Conservation (phyloP, 1,284 basidiomycete genomes). For the Puccinia horiana region DNA sequence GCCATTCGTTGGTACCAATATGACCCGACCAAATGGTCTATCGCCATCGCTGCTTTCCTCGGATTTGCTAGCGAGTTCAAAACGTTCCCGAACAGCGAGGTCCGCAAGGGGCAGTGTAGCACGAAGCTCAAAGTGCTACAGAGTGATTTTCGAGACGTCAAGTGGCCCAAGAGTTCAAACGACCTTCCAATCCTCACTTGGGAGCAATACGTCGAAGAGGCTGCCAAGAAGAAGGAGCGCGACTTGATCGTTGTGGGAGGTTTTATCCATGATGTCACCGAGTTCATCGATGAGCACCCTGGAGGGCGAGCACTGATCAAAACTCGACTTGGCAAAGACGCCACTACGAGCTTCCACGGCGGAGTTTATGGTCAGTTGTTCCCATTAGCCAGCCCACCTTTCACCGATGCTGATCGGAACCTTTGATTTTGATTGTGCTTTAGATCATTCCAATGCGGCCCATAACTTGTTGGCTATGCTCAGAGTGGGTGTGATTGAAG, state of each 20-base stretch:
- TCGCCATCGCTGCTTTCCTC: slow-evolving; percentile 67
- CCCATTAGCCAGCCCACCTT: background rate
- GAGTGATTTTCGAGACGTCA: slow-evolving; percentile 69
- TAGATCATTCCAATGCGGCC: slow-evolving; percentile 92
- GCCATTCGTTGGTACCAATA: slow-evolving; percentile 81
- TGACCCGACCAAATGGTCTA: slow-evolving; percentile 78
- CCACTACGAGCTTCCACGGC: slow-evolving; percentile 88
- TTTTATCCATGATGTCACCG: slow-evolving; percentile 83
- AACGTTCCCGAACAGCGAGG: slow-evolving; percentile 90
- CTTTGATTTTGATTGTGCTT: background rate
- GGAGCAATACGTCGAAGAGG: slow-evolving; percentile 77
- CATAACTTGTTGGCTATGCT: slow-evolving; percentile 84
- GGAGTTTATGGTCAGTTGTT: slow-evolving; percentile 65
- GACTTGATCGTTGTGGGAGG: slow-evolving; percentile 79
- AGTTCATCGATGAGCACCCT: slow-evolving; percentile 87
- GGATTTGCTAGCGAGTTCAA: slow-evolving; percentile 84
- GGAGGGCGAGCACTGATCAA: slow-evolving; percentile 71
- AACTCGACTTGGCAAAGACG: slow-evolving; percentile 74
- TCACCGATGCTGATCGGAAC: background rate
- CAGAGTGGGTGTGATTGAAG: slow-evolving; percentile 80
- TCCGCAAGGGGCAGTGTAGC: slow-evolving; percentile 84
- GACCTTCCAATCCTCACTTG: slow-evolving; percentile 79
- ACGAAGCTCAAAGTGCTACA: slow-evolving; percentile 85
- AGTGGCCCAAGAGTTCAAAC: slow-evolving; percentile 73
- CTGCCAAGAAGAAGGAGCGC: slow-evolving; percentile 64